A percentile compares a stretch with the other conserved stretches of the same genome.
phyloP scores from a whole-genome alignment of 192 early-diverging fungal genomes.

The Coemansia sp. region DNA sequence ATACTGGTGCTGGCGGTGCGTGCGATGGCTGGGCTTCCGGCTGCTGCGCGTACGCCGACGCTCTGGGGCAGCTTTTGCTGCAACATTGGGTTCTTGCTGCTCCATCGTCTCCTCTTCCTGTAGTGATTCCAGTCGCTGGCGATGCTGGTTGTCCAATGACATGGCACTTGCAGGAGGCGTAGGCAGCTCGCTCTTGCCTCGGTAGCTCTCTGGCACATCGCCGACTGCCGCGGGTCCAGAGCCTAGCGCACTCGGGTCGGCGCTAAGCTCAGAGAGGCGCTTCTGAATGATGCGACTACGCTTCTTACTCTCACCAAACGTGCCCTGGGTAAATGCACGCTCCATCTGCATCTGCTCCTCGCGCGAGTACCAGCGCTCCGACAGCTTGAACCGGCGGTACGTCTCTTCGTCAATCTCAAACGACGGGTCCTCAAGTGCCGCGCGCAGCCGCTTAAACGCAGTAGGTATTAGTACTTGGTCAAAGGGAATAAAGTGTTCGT shows the following conservation, averaged over 20 bases:
- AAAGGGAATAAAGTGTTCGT: constrained; percentile 43
- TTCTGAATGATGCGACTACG: constrained; percentile 14
- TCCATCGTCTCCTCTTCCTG: not conserved
- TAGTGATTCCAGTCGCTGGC: not conserved
- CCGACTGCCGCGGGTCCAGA: not conserved
- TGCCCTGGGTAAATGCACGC: constrained; percentile 21
- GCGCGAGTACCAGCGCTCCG: constrained; percentile 53
- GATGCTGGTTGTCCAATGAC: not conserved
- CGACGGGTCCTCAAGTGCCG: constrained; percentile 28
- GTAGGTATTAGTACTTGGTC: constrained; percentile 54
- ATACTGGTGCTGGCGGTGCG: not conserved
- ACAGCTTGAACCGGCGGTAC: constrained; percentile 46
- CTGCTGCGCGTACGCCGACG: constrained; percentile 5
- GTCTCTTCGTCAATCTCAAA: constrained; percentile 52
- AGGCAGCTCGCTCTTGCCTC: not conserved
- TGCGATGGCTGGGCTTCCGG: not conserved
- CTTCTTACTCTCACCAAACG: constrained; percentile 29
- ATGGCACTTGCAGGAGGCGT: not conserved
- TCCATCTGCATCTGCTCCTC: constrained; percentile 43
- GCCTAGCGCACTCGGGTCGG: not conserved
- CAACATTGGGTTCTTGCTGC: not conserved
- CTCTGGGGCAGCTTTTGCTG: not conserved
- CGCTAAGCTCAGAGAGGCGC: constrained; percentile 1
- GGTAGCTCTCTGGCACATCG: not conserved
- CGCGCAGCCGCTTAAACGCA: constrained; percentile 48